Base-by-base conservation (phyloP, 2,329 filamentous ascomycete species). In the Xylariaceae sp. region DNA sequence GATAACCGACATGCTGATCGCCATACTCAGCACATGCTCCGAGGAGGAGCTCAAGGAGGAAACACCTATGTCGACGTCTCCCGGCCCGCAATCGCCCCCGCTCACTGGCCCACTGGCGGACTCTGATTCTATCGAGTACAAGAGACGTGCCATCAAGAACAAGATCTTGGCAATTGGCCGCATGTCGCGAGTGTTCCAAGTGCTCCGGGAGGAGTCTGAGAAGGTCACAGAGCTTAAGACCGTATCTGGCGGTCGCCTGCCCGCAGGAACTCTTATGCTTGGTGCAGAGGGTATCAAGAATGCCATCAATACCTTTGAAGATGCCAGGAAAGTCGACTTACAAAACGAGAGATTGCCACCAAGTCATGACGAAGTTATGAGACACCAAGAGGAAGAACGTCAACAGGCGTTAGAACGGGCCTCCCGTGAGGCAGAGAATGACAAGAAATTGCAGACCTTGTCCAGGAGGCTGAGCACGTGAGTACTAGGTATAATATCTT, bases 1-100 rank as follows among this genome's bases (percentile, higher is more conserved):
- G 83, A 93, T 99, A 70, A 98, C 95, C 18, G 95, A 99, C 71
- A 99, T 99, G 95, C 86, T 99, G 64, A 97, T 99, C 72, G 93
- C 93, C 42, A 99, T 99, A 70, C 81, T 99, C 66, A 97, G 96
- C 80, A 98, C 91, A 18, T 98, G 93, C 80, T 97, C 95, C n/a
- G 96, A 99, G 77, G 95, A 99, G 70, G 92, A 99, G 74, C 86
- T 99, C 52, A 91, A 96, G 72, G 90, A 93, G 60, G 93, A 97
- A 52, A 89, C 89, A 3, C 86, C 88, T 12, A 86, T 88, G n/a
- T 80, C 87, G 5, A 81, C 83, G 16, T 88, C 87, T 4, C 81
- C 84, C 1, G 89, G 86, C 5, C 89, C 91, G 1, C 75, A 83
- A 9, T 96, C 93, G 10, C 91, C 93, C 37, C 86, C 92, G 1